These are phyloP conservation scores for Cicer cuneatum DNA, from an alignment of 306 rosid genomes.

Conservation along the genomic window DNA sequence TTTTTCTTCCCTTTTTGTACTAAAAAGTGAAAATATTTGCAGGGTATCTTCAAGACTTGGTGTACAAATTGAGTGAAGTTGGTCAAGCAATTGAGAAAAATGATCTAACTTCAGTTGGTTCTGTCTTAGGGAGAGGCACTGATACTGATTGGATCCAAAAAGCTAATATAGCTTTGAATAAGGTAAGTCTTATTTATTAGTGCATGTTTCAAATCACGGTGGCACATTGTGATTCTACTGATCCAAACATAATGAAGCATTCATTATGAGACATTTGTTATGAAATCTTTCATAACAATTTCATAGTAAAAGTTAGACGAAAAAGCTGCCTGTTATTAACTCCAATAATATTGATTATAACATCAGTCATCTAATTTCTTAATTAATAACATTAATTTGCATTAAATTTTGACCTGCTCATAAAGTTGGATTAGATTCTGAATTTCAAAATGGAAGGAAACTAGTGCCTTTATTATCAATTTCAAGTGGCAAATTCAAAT, in stretches of 20 bases:
- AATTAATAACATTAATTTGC: neutral
- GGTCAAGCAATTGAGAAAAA: constrained; percentile 87
- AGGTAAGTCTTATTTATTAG: constrained; percentile 54
- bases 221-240: neutral
- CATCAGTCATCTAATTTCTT: constrained; percentile 30
- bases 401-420: neutral
- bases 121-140: constrained; percentile 73
- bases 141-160: constrained; percentile 80
- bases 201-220: neutral
- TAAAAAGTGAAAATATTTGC: constrained; percentile 41
- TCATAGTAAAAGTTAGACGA: neutral
- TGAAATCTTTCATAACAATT: constrained; percentile 13
- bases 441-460: constrained; percentile 26
- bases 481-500: constrained; percentile 27
- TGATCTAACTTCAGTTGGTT: constrained; percentile 77
- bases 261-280: constrained; percentile 11
- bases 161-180: constrained; percentile 79
- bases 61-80: constrained; percentile 81
- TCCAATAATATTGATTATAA: constrained; percentile 1
- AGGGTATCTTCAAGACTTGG: constrained; percentile 87
- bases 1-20: neutral
- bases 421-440: constrained; percentile 25
- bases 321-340: neutral
- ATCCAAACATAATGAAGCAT: neutral
- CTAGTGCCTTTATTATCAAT: constrained; percentile 1